Percentiles rank a stretch among this genome's conserved stretches.
Conservation (phyloP, 768 basidiomycete genomes). For the Xerocomellus dryophilus region DNA sequence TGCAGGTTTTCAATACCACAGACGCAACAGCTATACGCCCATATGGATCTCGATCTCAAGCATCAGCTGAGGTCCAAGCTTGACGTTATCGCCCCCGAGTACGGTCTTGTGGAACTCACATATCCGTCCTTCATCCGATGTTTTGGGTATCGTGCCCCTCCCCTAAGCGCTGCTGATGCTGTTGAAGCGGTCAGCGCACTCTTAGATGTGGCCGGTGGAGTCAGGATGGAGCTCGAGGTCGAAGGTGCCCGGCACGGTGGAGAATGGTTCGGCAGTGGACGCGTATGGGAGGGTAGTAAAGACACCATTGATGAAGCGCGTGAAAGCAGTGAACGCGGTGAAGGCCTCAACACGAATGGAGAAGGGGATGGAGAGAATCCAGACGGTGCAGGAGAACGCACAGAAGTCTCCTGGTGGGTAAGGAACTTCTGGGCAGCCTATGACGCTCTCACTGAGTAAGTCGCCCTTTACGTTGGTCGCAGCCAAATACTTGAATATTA, state of each 20-base stretch:
- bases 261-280: slow-evolving; percentile 91
- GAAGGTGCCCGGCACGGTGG: slow-evolving; percentile 88
- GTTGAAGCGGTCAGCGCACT: slow-evolving; percentile 87
- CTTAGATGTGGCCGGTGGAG: slow-evolving; percentile 85
- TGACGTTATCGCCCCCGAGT: slow-evolving; percentile 88
- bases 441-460: slow-evolving; percentile 89
- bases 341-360: slow-evolving; percentile 26
- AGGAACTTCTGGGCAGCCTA: slow-evolving; percentile 95
- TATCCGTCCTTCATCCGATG: slow-evolving; percentile 93
- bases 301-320: slow-evolving; percentile 35
- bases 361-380: slow-evolving; percentile 23
- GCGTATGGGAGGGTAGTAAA: slow-evolving; percentile 64
- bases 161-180: slow-evolving; percentile 88
- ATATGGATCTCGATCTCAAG: slow-evolving; percentile 97
- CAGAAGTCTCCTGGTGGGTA: slow-evolving; percentile 76
- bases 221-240: slow-evolving; percentile 86
- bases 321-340: slow-evolving; percentile 31
- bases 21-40: slow-evolving; percentile 88
- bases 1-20: slow-evolving; percentile 88
- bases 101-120: slow-evolving; percentile 87
- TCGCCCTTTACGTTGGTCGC: slow-evolving; percentile 7
- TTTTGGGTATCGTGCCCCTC: slow-evolving; percentile 85
- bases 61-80: slow-evolving; percentile 74
- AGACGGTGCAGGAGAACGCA: slow-evolving; percentile 36
- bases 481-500: neutral